Evolutionary conservation across 1,284 basidiomycete species (phyloP), one percentile per base, ranked within the genome.

Genomic region (Leccinum griseonigrum): DNA sequence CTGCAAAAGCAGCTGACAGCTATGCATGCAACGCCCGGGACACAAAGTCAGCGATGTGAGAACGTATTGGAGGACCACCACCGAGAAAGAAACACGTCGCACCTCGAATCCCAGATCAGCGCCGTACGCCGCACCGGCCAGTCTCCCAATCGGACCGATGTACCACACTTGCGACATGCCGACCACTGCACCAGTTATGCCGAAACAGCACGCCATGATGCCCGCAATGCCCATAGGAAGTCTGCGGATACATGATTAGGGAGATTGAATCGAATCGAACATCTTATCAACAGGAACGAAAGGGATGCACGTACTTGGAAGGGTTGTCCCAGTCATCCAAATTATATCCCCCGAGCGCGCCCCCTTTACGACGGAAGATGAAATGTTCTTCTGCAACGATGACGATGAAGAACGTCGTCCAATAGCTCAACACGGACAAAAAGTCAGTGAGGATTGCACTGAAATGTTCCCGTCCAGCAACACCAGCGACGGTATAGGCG

Each of bases 381-480:
- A 81, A 80, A 66, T 85, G 84, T 64, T 88, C 86, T 62, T 85
- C 82, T 0, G 78, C 73, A 26, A 87, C 77, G 54, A 87, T 82
- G 54, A 85, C 79, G 61, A 85, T 75, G 71, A 86, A 85, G 69
- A 87, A 82, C 1, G 83, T 82, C 0, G 80, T 79, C 86, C 86
- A 89, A 73, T 90, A 88, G n/a, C 83, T 82, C 28, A 88, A 74
- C 57, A 89, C 80, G 22, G 80, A 74, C 34, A 86, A 72, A 72
- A 80, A 79, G 69, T 82, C 87, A 43, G 71, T 76, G 5, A 90
- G 76, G 54, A 88, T 85, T 48, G 76, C 77, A 48, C 81, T 81
- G 70, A 90, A 87, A 68, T 85, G 83, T 61, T 83, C 80, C 50
- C 85, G 81, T 2, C 87, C 87, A 3, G 81, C 84, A 54, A 89